A percentile compares a stretch with the other conserved stretches of the same genome.
Conservation (phyloP, 305 asterid genomes). For the Fraxinus xanthoxyloides region DNA sequence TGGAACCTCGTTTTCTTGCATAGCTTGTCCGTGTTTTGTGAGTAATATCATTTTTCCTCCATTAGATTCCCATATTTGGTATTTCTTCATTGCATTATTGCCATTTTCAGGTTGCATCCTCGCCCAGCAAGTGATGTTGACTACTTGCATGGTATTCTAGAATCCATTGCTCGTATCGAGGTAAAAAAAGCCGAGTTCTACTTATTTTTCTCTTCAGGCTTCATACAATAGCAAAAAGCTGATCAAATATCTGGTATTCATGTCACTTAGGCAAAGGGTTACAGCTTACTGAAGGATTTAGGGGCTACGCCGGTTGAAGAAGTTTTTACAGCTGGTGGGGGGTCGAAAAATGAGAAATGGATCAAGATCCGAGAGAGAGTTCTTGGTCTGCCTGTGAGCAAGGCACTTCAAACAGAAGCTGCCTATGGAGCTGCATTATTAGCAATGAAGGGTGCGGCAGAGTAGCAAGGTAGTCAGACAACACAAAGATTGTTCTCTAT, state of each 20-base stretch:
- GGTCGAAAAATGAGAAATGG: constrained; percentile 83
- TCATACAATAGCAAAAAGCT: neutral
- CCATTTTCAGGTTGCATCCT: constrained; percentile 62
- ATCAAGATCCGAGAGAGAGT: constrained; percentile 75
- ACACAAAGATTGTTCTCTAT: neutral
- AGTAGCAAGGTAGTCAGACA: neutral
- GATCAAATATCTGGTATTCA: neutral
- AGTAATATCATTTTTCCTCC: neutral
- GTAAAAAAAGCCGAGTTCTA: constrained; percentile 29
- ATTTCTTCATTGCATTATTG: neutral
- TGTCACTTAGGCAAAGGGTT: constrained; percentile 67
- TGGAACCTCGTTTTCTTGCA: neutral
- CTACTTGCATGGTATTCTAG: constrained; percentile 82
- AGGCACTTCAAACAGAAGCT: constrained; percentile 84
- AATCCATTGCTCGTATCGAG: constrained; percentile 93
- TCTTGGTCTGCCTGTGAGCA: constrained; percentile 66
- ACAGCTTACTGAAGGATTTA: constrained; percentile 61
- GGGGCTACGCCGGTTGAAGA: constrained; percentile 89
- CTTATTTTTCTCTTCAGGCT: neutral
- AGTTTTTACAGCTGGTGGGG: constrained; percentile 87
- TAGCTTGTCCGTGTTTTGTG: neutral
- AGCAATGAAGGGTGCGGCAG: constrained; percentile 63
- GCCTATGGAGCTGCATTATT: constrained; percentile 90
- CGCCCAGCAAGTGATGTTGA: constrained; percentile 74
- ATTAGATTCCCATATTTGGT: neutral